Base-by-base conservation (phyloP, 768 basidiomycete genomes). In the Leccinum disarticulatum region DNA sequence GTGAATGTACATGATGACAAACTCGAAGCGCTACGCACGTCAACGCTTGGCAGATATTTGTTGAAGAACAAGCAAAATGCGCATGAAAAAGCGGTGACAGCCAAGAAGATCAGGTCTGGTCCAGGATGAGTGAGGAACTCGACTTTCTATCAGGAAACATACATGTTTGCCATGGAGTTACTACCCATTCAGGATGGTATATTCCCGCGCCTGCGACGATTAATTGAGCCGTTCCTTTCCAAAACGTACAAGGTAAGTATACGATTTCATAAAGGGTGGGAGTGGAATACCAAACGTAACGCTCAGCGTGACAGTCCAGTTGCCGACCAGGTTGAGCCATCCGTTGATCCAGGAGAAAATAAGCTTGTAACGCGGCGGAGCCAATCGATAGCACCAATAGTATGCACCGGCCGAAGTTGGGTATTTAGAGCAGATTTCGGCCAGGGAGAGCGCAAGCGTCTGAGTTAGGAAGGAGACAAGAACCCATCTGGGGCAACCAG, bases 291-390 rank as follows among this genome's bases (percentile, higher is more conserved):
- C 84, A 65, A 88, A 88, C 4, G 81, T 84, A 6, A 86, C 86
- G 10, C 85, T 86, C 38, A 87, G 66, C n/a, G 83, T 81, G 58
- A 84, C 78, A 0, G 83, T 88, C 86, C 87, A 88, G 14, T 87
- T 83, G 27, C 87, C 87, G 30, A 86, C 85, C 65, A 87, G 76
- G 2, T 83, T 85, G 17, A 88, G 72, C 87, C 87, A 89, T 6
- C 87, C 87, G 57, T 84, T 84, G 51, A 88, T 82, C 83, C 87
- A 88, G 15, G 83, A 84, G 3, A 81, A 70, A 9, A 86, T 64
- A 7, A 86, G 71, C 55, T 81, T 77, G 57, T 77, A 79, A 52
- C 74, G 76, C 0, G 84, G 81, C 3, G 84, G 78, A 0, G 83
- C 81, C 9, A 88, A 75, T 51, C 82, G 80, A 63, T 83, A 87